A percentile compares a stretch with the other conserved stretches of the same genome.
Evolutionary conservation across 1,139 yeast species (phyloP).

Genomic region (Keqinozyma sinolaborantium): DNA sequence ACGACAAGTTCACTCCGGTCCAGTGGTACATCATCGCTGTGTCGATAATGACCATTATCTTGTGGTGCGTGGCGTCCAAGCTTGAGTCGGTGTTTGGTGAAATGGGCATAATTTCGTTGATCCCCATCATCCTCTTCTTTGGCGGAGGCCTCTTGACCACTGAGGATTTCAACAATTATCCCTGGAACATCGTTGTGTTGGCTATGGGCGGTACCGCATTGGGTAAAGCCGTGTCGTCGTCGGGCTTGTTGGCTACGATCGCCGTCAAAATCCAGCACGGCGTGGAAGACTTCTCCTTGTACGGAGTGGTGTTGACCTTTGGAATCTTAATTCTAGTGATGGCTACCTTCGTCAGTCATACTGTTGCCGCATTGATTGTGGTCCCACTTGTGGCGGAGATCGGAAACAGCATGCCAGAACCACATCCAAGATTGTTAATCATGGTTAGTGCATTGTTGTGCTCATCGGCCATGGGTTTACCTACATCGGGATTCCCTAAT

Average conservation of each 20-base stretch:
- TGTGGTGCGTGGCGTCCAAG: slow-evolving; percentile 69
- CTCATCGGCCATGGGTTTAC: slow-evolving; percentile 76
- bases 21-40: slow-evolving; percentile 64
- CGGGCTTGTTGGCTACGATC: slow-evolving; percentile 64
- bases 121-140: slow-evolving; percentile 64
- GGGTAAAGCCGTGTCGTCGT: slow-evolving; percentile 71
- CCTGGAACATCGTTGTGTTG: slow-evolving; percentile 72
- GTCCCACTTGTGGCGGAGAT: slow-evolving; percentile 69
- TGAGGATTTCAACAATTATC: slow-evolving; percentile 66
- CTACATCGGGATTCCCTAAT: slow-evolving; percentile 76
- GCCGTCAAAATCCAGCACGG: slow-evolving; percentile 54
- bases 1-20: slow-evolving; percentile 53
- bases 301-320: slow-evolving; percentile 61
- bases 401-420: slow-evolving; percentile 53
- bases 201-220: slow-evolving; percentile 81
- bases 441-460: slow-evolving; percentile 67
- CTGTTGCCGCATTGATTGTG: slow-evolving; percentile 72
- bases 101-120: slow-evolving; percentile 65
- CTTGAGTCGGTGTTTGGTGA: slow-evolving; percentile 59
- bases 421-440: slow-evolving; percentile 59
- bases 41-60: slow-evolving; percentile 51
- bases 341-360: slow-evolving; percentile 75
- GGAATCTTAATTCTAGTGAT: slow-evolving; percentile 63
- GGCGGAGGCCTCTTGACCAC: slow-evolving; percentile 68
- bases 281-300: slow-evolving; percentile 53